Conservation (phyloP, 2,329 filamentous ascomycete genomes). For the Botrytis fragariae region DNA sequence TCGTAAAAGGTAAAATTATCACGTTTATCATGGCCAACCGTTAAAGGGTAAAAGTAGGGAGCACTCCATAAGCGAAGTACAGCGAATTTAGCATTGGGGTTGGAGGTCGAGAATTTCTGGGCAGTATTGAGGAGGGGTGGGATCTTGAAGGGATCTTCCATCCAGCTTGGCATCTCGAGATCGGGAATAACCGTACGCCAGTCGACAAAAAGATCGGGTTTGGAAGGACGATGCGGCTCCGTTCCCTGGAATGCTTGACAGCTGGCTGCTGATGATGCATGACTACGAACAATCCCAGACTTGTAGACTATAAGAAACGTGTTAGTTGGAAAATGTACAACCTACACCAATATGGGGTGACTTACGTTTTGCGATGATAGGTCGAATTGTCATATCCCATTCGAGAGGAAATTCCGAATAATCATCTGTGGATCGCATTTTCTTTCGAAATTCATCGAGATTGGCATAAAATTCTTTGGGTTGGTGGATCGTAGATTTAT, state of each 20-base stretch:
- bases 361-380: conserved; percentile 43
- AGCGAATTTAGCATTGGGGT: conserved; percentile 42
- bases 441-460: conserved; percentile 21
- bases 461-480: conserved; percentile 41
- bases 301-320: conserved; percentile 42
- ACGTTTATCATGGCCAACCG: conserved; percentile 43
- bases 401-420: conserved; percentile 39
- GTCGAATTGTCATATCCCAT: conserved; percentile 44
- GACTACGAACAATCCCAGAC: conserved; percentile 44
- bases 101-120: conserved; percentile 34
- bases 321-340: not conserved
- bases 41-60: conserved; percentile 50
- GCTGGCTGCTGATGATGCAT: conserved; percentile 31
- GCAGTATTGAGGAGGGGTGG: conserved; percentile 39
- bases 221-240: conserved; percentile 40
- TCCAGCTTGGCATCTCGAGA: conserved; percentile 31
- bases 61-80: conserved; percentile 48
- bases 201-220: conserved; percentile 47
- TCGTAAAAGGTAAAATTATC: conserved; percentile 43
- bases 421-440: conserved; percentile 32
- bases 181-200: conserved; percentile 36
- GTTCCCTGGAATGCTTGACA: conserved; percentile 42
- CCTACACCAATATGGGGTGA: not conserved
- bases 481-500: conserved; percentile 41
- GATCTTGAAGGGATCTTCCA: conserved; percentile 40